These are phyloP conservation scores for Haberlea rhodopensis DNA, from an alignment of 257 asterid genomes.

Conservation along the genomic window DNA sequence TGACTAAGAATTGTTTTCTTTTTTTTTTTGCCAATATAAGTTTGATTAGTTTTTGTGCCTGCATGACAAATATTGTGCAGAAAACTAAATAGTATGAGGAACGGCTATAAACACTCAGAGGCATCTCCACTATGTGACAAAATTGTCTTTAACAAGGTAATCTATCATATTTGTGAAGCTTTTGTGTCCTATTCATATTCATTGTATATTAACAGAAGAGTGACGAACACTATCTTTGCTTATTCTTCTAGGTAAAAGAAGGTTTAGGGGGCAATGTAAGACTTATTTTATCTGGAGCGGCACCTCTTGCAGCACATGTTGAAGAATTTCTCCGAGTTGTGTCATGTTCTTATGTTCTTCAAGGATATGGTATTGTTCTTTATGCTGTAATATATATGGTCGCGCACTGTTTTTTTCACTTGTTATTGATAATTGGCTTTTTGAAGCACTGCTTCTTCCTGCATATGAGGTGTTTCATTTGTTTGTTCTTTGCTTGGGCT, in stretches of 20 bases:
- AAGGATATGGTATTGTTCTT: conserved; percentile 81
- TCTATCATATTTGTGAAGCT: conserved; percentile 18
- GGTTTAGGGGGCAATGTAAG: conserved; percentile 92
- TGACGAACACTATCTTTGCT: conserved; percentile 19
- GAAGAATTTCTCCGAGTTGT: conserved; percentile 89
- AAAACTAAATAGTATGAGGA: conserved; percentile 66
- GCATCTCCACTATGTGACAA: conserved; percentile 76
- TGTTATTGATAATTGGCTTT: no score
- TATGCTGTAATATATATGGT: conserved; percentile 9
- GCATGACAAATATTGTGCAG: conserved; percentile 49
- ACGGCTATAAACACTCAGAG: conserved; percentile 58
- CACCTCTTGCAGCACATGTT: conserved; percentile 93
- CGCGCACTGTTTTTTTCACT: not conserved
- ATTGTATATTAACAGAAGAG: conserved; percentile 16
- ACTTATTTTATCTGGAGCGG: conserved; percentile 91
- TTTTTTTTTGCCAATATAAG: conserved; percentile 1
- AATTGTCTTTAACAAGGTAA: conserved; percentile 82
- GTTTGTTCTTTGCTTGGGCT: conserved; percentile 2
- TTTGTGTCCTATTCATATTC: conserved; percentile 20
- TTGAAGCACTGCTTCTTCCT: not conserved
- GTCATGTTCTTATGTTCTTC: conserved; percentile 76
- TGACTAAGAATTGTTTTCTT: no score
- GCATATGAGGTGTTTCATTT: conserved; percentile 10
- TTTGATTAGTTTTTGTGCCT: conserved; percentile 26
- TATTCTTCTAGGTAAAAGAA: conserved; percentile 66